Base-by-base conservation (phyloP, 345 rosid species). In the Bruguiera parviflora region DNA sequence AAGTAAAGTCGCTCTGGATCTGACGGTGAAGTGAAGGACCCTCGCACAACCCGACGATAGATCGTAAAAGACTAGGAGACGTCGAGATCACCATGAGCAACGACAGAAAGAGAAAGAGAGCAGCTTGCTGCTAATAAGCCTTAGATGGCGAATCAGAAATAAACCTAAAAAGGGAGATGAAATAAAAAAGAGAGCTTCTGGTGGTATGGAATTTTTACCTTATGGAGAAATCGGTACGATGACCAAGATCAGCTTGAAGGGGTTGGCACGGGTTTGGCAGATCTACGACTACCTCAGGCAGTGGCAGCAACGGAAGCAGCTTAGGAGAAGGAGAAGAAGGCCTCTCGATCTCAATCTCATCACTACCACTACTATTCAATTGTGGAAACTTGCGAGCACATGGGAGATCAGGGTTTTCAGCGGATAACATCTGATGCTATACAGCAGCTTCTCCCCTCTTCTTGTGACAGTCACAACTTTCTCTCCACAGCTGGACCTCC, bases 341-440 rank as follows among this genome's bases (percentile, higher is more conserved):
- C 70, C 55, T 81, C 81, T 76, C 80, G 64, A 43, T 43, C 47
- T 68, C 73, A 78, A 58, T 66, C 58, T 65, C 82, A 71, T 72
- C 77, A 81, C 77, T 63, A 53, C 73, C 58, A 69, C 35, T 49
- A 70, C 56, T 70, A 60, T 66, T 73, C 63, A 78, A 75, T 37
- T 72, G 82, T 29, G 73, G 70, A 61, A 75, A 65, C 65, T 81
- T 80, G 70, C 64, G 78, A 70, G 90, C 71, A 82, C 84, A 79
- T 35, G 93, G 76, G 59, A 87, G 94, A 86, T 87, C 88, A 80
- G 82, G 82, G 75, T 82, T 85, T 80, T 85, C 89, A 82, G 79
- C 68, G 87, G 83, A 86, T 87, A 88, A 88, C 92, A 91, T 89
- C 91, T 90, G 98, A 89, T 69, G 94, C 70, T 72, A 84, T 81